Evolutionary conservation across 1,284 basidiomycete genomes (phyloP), one percentile per base, ranked within the genome.

Genomic region (Gymnopus androsaceus): DNA sequence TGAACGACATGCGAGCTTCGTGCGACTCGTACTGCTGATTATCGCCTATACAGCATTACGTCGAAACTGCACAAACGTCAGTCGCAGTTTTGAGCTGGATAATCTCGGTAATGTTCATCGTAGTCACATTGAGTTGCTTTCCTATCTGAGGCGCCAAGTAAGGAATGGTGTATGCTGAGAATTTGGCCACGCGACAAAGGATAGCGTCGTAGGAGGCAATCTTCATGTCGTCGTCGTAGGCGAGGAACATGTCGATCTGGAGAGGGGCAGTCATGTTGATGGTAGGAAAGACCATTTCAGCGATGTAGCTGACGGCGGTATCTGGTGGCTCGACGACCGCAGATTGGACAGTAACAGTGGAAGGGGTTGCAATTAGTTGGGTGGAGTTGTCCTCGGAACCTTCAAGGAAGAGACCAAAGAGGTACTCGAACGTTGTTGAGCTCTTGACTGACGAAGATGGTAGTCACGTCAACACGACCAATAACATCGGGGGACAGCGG

Each of bases 1-100:
- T n/a, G n/a, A n/a, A n/a, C n/a, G n/a, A n/a, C n/a, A n/a, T n/a
- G n/a, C n/a, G n/a, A n/a, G n/a, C n/a, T n/a, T n/a, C n/a, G n/a
- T n/a, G n/a, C n/a, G n/a, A n/a, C n/a, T n/a, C n/a, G n/a, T n/a
- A n/a, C n/a, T n/a, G n/a, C n/a, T 53, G 27, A 37, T 47, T n/a
- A 14, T 33, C 3, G 5, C 59, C 59, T 14, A 50, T 31, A 23
- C 59, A 61, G 33, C 38, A 55, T 23, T 34, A 5, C n/a, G 41
- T 51, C 15, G 57, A 46, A 19, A 42, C 40, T 11, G 36, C 27
- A 44, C 59, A 61, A 34, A 59, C 45, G 37, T 61, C 59, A 7
- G 23, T 23, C 5, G 57, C 57, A 3, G 59, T 54, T n/a, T 51
- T 51, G 15, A 51, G 36, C 11, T 12, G 17, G 3, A 51, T 69